phyloP scores from a whole-genome alignment of 176 grass and related monocot species.

The Thalia dealbata region DNA sequence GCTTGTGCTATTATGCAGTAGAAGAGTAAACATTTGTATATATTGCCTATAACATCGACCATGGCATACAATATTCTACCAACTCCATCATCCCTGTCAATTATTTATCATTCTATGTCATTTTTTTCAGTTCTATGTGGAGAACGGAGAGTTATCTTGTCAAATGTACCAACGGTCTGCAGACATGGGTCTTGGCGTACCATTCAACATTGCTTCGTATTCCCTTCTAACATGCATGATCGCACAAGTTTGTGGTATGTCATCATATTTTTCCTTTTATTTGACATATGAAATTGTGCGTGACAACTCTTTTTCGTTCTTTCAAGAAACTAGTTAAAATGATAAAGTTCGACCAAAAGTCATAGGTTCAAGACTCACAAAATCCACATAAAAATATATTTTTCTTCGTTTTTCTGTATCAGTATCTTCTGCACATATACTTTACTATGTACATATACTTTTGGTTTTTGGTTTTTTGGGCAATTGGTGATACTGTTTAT shows the following conservation, averaged over 20 bases:
- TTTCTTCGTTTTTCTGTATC: not conserved
- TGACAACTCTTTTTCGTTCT: not conserved
- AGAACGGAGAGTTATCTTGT: slow-evolving; percentile 73
- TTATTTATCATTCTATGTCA: slow-evolving; percentile 17
- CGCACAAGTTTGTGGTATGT: slow-evolving; percentile 86
- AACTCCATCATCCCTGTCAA: no score
- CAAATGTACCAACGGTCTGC: slow-evolving; percentile 95
- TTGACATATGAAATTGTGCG: not conserved
- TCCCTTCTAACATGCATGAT: slow-evolving; percentile 80
- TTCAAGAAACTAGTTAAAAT: no score
- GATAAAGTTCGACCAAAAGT: no score
- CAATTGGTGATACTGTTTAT: no score
- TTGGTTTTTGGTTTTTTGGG: no score
- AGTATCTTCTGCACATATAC: not conserved
- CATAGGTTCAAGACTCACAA: no score
- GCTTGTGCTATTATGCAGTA: not conserved
- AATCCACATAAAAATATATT: no score
- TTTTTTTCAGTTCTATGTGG: slow-evolving; percentile 62
- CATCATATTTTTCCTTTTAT: slow-evolving; percentile 3
- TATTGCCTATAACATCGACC: not conserved
- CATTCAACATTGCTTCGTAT: slow-evolving; percentile 83
- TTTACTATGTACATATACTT: no score
- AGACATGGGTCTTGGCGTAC: slow-evolving; percentile 83
- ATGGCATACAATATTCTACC: not conserved
- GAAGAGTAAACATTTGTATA: not conserved